A percentile compares a stretch with the other conserved stretches of the same genome.
These are phyloP conservation scores for Lithocarpus polystachyus DNA, from an alignment of 306 rosid species.

Conservation along the genomic window DNA sequence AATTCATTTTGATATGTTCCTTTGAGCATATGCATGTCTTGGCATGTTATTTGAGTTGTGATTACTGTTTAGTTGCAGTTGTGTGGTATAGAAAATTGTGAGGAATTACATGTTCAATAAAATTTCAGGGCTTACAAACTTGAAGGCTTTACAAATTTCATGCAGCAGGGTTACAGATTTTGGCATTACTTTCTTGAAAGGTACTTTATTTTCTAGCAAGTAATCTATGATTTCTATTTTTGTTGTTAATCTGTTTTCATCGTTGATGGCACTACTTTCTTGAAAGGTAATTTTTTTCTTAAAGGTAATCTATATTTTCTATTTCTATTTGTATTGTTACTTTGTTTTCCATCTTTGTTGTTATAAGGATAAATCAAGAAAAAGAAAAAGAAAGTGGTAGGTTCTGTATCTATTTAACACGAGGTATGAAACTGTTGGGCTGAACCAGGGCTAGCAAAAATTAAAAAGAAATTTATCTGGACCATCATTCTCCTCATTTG, in stretches of 20 bases:
- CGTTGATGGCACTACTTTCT: constrained; percentile 50
- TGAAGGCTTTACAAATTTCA: constrained; percentile 72
- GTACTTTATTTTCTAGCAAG: constrained; percentile 29
- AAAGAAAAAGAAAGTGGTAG: background rate
- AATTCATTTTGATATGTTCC: background rate
- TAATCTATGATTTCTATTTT: background rate
- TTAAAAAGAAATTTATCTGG: background rate
- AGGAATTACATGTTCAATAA: constrained; percentile 19
- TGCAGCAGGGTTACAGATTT: constrained; percentile 76
- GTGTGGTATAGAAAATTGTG: constrained; percentile 13
- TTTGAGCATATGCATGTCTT: background rate
- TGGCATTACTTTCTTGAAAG: constrained; percentile 75
- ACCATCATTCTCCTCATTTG: background rate
- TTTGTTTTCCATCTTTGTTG: background rate
- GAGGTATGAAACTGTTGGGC: constrained; percentile 8
- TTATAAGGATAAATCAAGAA: background rate
- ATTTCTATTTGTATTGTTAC: constrained; percentile 1
- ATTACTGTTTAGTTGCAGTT: background rate
- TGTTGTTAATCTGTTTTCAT: background rate
- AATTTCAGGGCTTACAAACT: constrained; percentile 69
- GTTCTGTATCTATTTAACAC: background rate
- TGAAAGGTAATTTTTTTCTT: constrained; percentile 54
- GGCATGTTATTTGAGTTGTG: background rate
- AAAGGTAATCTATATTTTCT: background rate
- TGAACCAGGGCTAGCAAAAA: background rate